Percentiles rank a stretch among this genome's conserved stretches.
These are phyloP conservation scores for Saturnispora besseyi DNA, from an alignment of 805 yeast species.

Conservation along the genomic window DNA sequence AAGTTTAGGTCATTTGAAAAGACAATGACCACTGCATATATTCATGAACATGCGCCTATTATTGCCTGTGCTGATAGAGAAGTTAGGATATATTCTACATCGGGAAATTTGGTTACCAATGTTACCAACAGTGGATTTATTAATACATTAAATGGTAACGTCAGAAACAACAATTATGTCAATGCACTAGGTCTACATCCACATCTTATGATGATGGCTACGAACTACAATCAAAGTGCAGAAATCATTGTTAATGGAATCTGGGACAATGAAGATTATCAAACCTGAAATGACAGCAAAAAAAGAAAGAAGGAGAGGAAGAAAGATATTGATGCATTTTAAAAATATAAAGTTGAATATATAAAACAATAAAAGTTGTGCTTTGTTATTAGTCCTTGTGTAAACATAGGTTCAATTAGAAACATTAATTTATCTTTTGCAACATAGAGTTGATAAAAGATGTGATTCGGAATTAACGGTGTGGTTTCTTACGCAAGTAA, in stretches of 20 bases:
- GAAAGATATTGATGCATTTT: not conserved
- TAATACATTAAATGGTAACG: slow-evolving; percentile 38
- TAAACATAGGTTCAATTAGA: not conserved
- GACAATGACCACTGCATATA: slow-evolving; percentile 58
- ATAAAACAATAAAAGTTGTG: not conserved
- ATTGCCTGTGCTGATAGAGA: slow-evolving; percentile 79
- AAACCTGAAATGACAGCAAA: not conserved
- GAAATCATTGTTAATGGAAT: slow-evolving; percentile 56
- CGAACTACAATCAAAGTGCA: slow-evolving; percentile 70
- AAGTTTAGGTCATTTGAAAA: slow-evolving; percentile 46
- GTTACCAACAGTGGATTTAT: slow-evolving; percentile 32
- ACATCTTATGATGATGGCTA: slow-evolving; percentile 88
- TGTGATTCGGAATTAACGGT: slow-evolving; percentile 7
- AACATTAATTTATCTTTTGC: not conserved
- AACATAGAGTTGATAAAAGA: not conserved
- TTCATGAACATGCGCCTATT: slow-evolving; percentile 96
- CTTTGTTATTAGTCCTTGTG: not conserved
- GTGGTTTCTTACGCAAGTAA: not conserved
- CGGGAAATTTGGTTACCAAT: slow-evolving; percentile 63
- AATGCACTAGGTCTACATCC: slow-evolving; percentile 78
- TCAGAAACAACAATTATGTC: slow-evolving; percentile 43
- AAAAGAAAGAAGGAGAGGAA: not conserved
- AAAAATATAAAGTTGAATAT: not conserved
- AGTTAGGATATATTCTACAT: slow-evolving; percentile 75
- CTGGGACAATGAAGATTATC: slow-evolving; percentile 22